Percentiles rank a stretch among this genome's conserved stretches.
phyloP scores from a whole-genome alignment of 2,329 filamentous ascomycete genomes.

The Fusarium sp. region DNA sequence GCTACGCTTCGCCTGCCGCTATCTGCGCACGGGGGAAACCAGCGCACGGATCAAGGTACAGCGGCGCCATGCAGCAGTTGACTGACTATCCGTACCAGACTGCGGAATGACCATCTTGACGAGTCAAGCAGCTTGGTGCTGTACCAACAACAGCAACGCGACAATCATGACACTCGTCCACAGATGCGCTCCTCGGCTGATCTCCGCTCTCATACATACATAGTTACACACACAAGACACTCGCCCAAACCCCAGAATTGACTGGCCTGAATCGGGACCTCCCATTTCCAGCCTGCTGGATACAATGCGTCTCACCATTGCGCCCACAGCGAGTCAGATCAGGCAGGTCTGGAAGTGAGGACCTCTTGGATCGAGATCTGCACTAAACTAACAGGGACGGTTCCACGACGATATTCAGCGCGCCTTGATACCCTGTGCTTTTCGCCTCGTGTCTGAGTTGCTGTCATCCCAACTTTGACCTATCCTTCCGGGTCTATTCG shows the following conservation, averaged over 20 bases:
- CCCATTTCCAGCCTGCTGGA: slow-evolving; percentile 33
- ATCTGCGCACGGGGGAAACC: slow-evolving; percentile 28
- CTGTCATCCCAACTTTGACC: slow-evolving; percentile 40
- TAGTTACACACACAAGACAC: slow-evolving; percentile 17
- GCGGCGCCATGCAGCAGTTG: slow-evolving; percentile 21
- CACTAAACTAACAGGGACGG: slow-evolving; percentile 39
- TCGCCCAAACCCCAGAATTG: slow-evolving; percentile 17
- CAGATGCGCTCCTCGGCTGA: slow-evolving; percentile 2
- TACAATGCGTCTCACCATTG: slow-evolving; percentile 37
- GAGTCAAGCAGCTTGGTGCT: slow-evolving; percentile 34
- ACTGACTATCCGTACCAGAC: slow-evolving; percentile 5
- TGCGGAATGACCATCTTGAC: slow-evolving; percentile 8
- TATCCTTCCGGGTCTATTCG: slow-evolving; percentile 12
- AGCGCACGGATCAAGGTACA: slow-evolving; percentile 28
- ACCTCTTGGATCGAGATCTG: slow-evolving; percentile 45
- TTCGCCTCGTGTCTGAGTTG: slow-evolving; percentile 27
- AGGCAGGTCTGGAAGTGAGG: slow-evolving; percentile 37
- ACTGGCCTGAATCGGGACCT: slow-evolving; percentile 31
- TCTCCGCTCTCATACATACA: slow-evolving; percentile 22
- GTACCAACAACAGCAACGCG: slow-evolving; percentile 9
- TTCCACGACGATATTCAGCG: slow-evolving; percentile 32
- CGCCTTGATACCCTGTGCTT: slow-evolving; percentile 34
- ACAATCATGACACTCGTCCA: slow-evolving; percentile 12
- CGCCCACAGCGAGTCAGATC: slow-evolving; percentile 44
- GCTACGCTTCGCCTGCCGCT: slow-evolving; percentile 17